phyloP scores from a whole-genome alignment of 2,329 filamentous ascomycete species.

The Cladosporium sp. region DNA sequence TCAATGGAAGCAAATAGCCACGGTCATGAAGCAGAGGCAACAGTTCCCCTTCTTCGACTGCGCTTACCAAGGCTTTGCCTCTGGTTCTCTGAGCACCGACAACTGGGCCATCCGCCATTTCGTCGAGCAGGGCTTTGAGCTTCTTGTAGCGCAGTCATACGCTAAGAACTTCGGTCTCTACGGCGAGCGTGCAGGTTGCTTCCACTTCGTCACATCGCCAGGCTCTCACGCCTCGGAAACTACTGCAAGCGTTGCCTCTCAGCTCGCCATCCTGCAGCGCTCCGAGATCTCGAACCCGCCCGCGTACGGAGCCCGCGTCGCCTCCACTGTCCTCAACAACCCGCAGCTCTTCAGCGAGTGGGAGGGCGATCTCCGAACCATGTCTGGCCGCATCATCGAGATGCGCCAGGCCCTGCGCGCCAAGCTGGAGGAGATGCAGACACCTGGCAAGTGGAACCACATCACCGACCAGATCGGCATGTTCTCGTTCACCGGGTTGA shows the following conservation, averaged over 20 bases:
- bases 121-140: conserved; percentile 77
- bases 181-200: conserved; percentile 89
- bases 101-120: conserved; percentile 94
- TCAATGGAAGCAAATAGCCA: conserved; percentile 88
- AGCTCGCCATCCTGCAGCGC: conserved; percentile 89
- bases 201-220: conserved; percentile 82
- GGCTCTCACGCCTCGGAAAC: conserved; percentile 57
- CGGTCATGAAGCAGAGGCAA: conserved; percentile 65
- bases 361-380: conserved; percentile 85
- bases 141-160: conserved; percentile 48
- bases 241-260: conserved; percentile 65
- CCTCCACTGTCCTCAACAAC: conserved; percentile 78
- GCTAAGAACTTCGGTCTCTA: conserved; percentile 70
- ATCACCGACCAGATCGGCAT: conserved; percentile 99
- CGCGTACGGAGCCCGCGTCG: conserved; percentile 87
- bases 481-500: conserved; percentile 89
- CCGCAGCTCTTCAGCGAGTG: conserved; percentile 75
- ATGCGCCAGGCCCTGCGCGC: conserved; percentile 76
- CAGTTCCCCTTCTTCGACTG: conserved; percentile 99
- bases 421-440: conserved; percentile 77
- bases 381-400: conserved; percentile 89
- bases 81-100: conserved; percentile 77
- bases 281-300: conserved; percentile 97
- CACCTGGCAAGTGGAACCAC: conserved; percentile 90
- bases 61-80: conserved; percentile 96